Evolutionary conservation across 2,329 filamentous ascomycete species (phyloP).

Genomic region (Fusarium sp.): DNA sequence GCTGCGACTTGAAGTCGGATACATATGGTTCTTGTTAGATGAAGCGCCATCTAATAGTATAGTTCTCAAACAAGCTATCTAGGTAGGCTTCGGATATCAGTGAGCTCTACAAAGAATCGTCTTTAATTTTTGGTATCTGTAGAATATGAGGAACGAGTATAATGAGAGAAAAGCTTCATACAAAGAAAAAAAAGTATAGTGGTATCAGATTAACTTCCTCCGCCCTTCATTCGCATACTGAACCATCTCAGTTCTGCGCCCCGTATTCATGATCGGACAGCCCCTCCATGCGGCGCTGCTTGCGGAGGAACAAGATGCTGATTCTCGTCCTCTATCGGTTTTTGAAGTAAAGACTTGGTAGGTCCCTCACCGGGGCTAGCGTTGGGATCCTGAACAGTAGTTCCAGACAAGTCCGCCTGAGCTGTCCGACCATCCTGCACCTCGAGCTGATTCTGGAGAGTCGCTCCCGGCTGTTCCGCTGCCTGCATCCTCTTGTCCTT

Average conservation of each 20-base stretch:
- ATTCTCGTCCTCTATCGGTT: conserved; percentile 17
- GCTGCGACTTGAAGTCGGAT: no score
- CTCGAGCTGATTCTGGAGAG: conserved; percentile 51
- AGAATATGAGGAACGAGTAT: not conserved
- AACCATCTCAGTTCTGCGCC: not conserved
- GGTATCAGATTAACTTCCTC: conserved; percentile 27
- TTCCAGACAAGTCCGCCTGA: conserved; percentile 45
- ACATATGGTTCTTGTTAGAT: no score
- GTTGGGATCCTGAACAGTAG: conserved; percentile 40
- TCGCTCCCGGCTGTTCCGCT: conserved; percentile 40
- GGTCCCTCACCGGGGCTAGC: conserved; percentile 13
- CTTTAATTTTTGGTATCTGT: not conserved
- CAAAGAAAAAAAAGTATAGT: conserved; percentile 1
- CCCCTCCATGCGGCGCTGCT: conserved; percentile 11
- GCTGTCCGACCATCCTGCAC: conserved; percentile 33
- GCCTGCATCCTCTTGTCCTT: conserved; percentile 53
- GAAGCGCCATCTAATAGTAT: no score
- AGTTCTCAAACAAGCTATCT: no score
- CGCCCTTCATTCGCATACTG: not conserved
- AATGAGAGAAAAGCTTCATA: conserved; percentile 13
- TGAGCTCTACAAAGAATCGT: not conserved
- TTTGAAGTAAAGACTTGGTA: conserved; percentile 20
- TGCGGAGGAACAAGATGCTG: conserved; percentile 27
- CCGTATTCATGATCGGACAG: conserved; percentile 8
- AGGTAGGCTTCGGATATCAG: no score